Percentiles rank a stretch among this genome's conserved stretches.
phyloP scores from a whole-genome alignment of 306 rosid species.

The Lithocarpus polystachyus region DNA sequence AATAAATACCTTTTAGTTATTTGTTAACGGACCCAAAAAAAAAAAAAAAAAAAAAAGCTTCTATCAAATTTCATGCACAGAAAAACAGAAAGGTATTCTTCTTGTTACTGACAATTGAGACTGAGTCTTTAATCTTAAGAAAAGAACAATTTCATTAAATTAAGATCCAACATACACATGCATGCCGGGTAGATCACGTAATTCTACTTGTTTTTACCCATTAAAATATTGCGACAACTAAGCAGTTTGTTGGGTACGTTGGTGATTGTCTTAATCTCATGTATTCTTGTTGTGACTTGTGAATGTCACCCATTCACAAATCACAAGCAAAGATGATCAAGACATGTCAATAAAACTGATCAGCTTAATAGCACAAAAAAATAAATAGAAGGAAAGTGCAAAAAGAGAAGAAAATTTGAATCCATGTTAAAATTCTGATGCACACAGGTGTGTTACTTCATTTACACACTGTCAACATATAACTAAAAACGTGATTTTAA shows the following conservation, averaged over 20 bases:
- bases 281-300: slow-evolving; percentile 27
- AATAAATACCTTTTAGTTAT: too few relatives aligned
- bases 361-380: background rate
- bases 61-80: too few relatives aligned
- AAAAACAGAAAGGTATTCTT: too few relatives aligned
- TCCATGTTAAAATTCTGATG: too few relatives aligned
- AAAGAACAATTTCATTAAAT: background rate
- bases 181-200: slow-evolving; percentile 19
- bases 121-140: background rate
- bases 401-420: too few relatives aligned
- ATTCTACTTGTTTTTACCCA: background rate
- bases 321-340: background rate
- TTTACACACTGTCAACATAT: fast-evolving
- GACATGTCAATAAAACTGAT: background rate
- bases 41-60: too few relatives aligned
- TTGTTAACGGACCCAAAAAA: too few relatives aligned
- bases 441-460: too few relatives aligned
- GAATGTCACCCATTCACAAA: slow-evolving; percentile 8
- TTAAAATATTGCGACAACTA: slow-evolving; percentile 5
- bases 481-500: too few relatives aligned
- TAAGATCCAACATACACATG: background rate
- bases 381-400: background rate
- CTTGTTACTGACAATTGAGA: too few relatives aligned
- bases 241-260: slow-evolving; percentile 37
- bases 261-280: slow-evolving; percentile 29